phyloP scores from a whole-genome alignment of 148 eudicot genomes.

The Arctostaphylos glauca region DNA sequence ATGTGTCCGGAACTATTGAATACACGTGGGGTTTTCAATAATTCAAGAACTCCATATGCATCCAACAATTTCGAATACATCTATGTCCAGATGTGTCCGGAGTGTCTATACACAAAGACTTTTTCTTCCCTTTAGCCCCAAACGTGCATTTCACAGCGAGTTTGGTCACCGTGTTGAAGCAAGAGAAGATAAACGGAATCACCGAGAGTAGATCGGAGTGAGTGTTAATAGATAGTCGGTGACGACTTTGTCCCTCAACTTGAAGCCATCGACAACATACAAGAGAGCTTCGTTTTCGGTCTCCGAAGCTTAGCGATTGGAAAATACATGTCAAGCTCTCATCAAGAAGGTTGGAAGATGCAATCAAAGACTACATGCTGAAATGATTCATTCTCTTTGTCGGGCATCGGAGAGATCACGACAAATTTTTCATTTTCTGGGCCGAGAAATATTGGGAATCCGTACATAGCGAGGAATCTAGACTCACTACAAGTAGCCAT shows the following conservation, averaged over 20 bases:
- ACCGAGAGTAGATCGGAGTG: constrained; percentile 15
- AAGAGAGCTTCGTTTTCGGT: constrained; percentile 40
- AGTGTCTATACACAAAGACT: too few relatives aligned
- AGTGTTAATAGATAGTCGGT: constrained; percentile 48
- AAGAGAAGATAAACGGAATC: constrained; percentile 27
- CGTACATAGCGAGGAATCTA: too few relatives aligned
- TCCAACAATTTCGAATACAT: too few relatives aligned
- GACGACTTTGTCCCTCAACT: constrained; percentile 55
- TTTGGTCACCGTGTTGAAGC: constrained; percentile 56
- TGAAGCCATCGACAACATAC: constrained; percentile 52
- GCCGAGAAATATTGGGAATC: too few relatives aligned
- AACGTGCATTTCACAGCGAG: constrained; percentile 46
- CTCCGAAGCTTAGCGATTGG: constrained; percentile 37
- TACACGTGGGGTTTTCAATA: too few relatives aligned
- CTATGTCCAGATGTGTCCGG: too few relatives aligned
- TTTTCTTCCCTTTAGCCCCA: constrained; percentile 58
- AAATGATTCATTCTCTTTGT: neutral
- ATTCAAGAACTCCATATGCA: too few relatives aligned
- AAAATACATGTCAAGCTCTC: constrained; percentile 46
- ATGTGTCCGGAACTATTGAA: too few relatives aligned
- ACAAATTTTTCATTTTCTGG: neutral
- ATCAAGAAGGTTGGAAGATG: constrained; percentile 41
- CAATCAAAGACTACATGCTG: constrained; percentile 16
- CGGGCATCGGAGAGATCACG: constrained; percentile 9
- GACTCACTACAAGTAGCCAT: too few relatives aligned